Evolutionary conservation across 2,329 filamentous ascomycete genomes (phyloP).

Genomic region (Colletotrichum ledebouriae): DNA sequence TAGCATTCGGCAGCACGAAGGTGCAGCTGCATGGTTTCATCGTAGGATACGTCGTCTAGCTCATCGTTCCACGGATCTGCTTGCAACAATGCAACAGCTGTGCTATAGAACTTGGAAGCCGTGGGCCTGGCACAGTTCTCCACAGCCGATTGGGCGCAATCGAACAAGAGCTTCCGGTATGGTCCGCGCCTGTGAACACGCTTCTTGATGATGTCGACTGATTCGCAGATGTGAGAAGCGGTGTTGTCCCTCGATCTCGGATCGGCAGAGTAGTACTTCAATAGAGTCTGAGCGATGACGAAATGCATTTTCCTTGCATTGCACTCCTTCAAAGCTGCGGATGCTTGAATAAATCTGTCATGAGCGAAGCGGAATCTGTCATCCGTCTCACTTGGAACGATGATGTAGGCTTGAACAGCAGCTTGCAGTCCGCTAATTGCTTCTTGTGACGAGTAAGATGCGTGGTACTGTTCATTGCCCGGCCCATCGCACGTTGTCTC

Average conservation of each 20-base stretch:
- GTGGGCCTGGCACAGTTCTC: slow-evolving; percentile 88
- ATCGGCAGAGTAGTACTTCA: slow-evolving; percentile 75
- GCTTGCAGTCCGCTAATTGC: slow-evolving; percentile 84
- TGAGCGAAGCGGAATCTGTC: slow-evolving; percentile 91
- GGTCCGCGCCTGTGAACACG: slow-evolving; percentile 71
- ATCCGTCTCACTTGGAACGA: slow-evolving; percentile 86
- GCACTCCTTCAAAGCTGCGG: slow-evolving; percentile 76
- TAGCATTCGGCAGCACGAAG: slow-evolving; percentile 86
- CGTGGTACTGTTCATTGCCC: slow-evolving; percentile 50
- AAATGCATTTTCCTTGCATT: slow-evolving; percentile 88
- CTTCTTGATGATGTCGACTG: slow-evolving; percentile 79
- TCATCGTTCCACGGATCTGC: slow-evolving; percentile 81
- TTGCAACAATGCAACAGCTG: slow-evolving; percentile 84
- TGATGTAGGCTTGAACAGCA: slow-evolving; percentile 72
- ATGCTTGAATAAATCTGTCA: slow-evolving; percentile 86
- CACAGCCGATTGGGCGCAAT: slow-evolving; percentile 82
- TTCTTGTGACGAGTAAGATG: slow-evolving; percentile 73
- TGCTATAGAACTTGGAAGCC: slow-evolving; percentile 84
- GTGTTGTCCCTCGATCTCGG: slow-evolving; percentile 77
- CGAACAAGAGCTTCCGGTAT: slow-evolving; percentile 82
- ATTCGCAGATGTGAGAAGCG: slow-evolving; percentile 85
- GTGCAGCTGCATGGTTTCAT: slow-evolving; percentile 86
- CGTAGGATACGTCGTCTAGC: slow-evolving; percentile 81
- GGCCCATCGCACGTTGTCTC: slow-evolving; percentile 50
- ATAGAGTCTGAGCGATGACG: slow-evolving; percentile 83